phyloP scores from a whole-genome alignment of 164 flowering plant species.

The Taxillus chinensis region DNA sequence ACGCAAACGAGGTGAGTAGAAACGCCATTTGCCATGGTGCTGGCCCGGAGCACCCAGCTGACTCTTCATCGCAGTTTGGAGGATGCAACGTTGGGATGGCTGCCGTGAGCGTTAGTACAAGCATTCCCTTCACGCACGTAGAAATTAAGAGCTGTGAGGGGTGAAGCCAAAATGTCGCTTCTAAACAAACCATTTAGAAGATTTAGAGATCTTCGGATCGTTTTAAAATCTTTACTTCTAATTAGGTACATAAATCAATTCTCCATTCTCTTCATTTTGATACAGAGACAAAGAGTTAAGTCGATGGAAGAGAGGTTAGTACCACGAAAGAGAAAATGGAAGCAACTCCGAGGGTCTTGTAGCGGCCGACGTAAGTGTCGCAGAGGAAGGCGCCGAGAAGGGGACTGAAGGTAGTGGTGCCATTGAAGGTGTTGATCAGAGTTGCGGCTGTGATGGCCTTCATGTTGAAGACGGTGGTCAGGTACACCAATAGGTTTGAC shows the following conservation, averaged over 20 bases:
- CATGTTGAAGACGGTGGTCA: constrained; percentile 4
- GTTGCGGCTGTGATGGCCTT: constrained; percentile 1
- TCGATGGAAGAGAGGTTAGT: not conserved
- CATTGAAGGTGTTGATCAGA: not conserved
- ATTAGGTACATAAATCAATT: not conserved
- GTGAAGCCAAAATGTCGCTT: no score
- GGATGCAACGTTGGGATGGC: not conserved
- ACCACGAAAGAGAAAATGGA: not conserved
- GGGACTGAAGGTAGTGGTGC: constrained; percentile 5
- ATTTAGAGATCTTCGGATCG: not conserved
- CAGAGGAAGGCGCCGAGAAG: constrained; percentile 4
- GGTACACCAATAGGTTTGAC: constrained; percentile 4
- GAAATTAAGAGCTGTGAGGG: not conserved
- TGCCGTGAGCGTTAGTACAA: not conserved
- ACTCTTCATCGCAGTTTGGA: not conserved
- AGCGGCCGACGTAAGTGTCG: constrained; percentile 3
- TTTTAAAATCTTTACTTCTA: not conserved
- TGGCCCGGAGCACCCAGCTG: not conserved
- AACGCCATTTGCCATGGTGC: constrained; percentile 2
- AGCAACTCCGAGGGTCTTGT: not conserved
- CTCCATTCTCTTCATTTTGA: no score
- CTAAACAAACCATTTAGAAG: not conserved
- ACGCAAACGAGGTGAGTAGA: not conserved
- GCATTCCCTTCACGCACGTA: constrained; percentile 3
- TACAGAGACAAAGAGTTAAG: no score